Percentiles rank a stretch among this genome's conserved stretches.
Evolutionary conservation across 75 land plant genomes (phyloP).

Genomic region (Pseudotsuga menziesii): DNA sequence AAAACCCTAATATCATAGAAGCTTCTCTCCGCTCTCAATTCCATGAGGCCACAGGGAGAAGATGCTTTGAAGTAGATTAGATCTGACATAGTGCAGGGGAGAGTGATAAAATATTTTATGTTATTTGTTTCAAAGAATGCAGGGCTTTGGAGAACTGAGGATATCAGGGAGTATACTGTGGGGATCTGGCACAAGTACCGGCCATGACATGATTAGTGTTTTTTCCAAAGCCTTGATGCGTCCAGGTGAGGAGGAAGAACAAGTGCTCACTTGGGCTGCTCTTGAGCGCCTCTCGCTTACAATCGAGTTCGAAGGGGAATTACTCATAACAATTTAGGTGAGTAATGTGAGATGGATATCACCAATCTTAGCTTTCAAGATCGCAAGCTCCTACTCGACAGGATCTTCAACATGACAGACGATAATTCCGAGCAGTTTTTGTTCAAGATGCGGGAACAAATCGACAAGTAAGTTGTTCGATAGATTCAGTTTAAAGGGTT

Average conservation of each 20-base stretch:
- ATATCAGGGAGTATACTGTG: too few species aligned
- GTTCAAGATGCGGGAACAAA: slow-evolving; percentile 38
- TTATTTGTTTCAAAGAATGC: too few species aligned
- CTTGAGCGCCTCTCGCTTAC: slow-evolving; percentile 69
- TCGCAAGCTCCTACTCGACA: slow-evolving; percentile 35
- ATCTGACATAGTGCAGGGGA: too few species aligned
- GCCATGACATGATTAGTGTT: too few species aligned
- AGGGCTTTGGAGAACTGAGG: too few species aligned
- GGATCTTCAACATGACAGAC: slow-evolving; percentile 29
- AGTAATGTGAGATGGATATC: slow-evolving; percentile 40
- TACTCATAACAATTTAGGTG: slow-evolving; percentile 29
- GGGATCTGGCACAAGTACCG: too few species aligned
- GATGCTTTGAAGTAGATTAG: too few species aligned
- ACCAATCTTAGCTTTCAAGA: slow-evolving; percentile 22
- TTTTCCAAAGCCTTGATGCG: too few species aligned
- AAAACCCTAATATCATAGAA: too few species aligned
- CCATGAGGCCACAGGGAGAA: too few species aligned
- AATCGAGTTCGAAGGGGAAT: slow-evolving; percentile 45
- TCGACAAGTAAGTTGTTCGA: slow-evolving; percentile 37
- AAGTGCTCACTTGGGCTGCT: slow-evolving; percentile 72
- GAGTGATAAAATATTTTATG: too few species aligned
- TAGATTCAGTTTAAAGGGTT: background rate
- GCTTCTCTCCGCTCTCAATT: too few species aligned
- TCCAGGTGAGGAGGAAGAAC: slow-evolving; percentile 33
- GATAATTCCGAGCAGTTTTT: slow-evolving; percentile 45